These are phyloP conservation scores for Ustilago nuda DNA, from an alignment of 1,284 basidiomycete genomes.

Conservation along the genomic window DNA sequence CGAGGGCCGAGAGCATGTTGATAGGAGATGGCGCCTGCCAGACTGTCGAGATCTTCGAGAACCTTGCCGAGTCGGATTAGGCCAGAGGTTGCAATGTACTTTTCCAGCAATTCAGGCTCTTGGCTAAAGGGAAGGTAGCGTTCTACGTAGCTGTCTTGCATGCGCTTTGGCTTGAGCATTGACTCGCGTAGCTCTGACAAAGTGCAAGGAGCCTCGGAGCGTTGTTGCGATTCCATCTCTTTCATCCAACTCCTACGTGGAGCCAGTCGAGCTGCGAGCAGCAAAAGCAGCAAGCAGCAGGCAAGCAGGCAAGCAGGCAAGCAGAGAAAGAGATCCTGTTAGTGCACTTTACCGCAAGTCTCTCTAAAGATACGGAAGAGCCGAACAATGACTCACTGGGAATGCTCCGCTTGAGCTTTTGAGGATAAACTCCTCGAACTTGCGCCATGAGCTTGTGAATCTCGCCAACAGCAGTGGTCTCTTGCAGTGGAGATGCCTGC, in stretches of 20 bases:
- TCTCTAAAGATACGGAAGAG: not conserved
- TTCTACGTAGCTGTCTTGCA: constrained; percentile 68
- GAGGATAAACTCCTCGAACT: constrained; percentile 41
- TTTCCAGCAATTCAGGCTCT: constrained; percentile 63
- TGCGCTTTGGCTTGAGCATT: constrained; percentile 56
- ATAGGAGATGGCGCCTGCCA: constrained; percentile 68
- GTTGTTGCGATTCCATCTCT: constrained; percentile 41
- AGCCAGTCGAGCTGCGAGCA: constrained; percentile 34
- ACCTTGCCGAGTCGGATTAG: constrained; percentile 68
- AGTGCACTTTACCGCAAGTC: not conserved
- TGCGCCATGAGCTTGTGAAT: constrained; percentile 52
- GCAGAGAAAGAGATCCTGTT: not conserved
- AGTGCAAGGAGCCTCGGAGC: constrained; percentile 3
- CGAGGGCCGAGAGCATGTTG: constrained; percentile 68
- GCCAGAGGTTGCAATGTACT: constrained; percentile 68
- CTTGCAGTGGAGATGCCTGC: constrained; percentile 50
- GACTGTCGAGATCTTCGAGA: constrained; percentile 70
- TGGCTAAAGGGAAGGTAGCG: constrained; percentile 67
- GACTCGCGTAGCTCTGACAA: constrained; percentile 27
- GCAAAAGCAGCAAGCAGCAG: constrained; percentile 2
- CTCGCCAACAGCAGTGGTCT: constrained; percentile 50
- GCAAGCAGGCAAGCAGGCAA: constrained; percentile 19
- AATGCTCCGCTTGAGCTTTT: constrained; percentile 50
- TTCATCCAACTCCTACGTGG: constrained; percentile 51
- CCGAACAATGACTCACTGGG: constrained; percentile 28